Base-by-base conservation (phyloP, 192 early-diverging fungal species). In the Rhizoclosmatium globosum region DNA sequence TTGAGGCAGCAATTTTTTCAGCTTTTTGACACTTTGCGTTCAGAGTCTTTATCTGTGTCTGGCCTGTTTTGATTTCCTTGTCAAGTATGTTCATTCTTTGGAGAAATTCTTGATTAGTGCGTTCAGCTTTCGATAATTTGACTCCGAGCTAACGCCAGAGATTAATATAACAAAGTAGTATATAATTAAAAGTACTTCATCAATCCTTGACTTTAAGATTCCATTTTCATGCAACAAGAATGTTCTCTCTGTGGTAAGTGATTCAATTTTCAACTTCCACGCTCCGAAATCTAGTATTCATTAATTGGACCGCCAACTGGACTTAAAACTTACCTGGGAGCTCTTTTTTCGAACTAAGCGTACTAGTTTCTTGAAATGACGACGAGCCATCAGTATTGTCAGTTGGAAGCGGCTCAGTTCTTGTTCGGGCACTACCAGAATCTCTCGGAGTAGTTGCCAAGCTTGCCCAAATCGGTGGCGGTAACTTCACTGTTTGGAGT, bases 181-280 rank as follows among this genome's bases (percentile, higher is more conserved):
- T 62, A 38, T 60, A 39, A n/a, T 72, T 56, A 45, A 67, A 48
- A 68, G n/a, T 53, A 82, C 68, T 21, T 79, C 78, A 47, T 81
- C 79, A 3, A 80, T 48, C 47, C 73, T 11, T 13, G 56, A 31
- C 38, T 81, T 78, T 0, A 87, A 70, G 61, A 82, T 64, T 15
- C 53, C 56, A 56, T 83, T 85, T 61, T 88, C 87, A 59, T 85
- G 79, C 21, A 69, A n/a, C 45, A 88, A 64, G 71, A 80, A 88
- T 1, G 66, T 58, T 47, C 81, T 76, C 69, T 88, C 87, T n/a
- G 46, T 78, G 0, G 82, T 81, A 1, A 88, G 80, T 46, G 72
- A 81, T n/a, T 88, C 85, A 64, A 88, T 82, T 79, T 86, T 86
- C 58, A 88, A 79, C 9, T 84, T 82, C 85, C 81, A 84, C 3